Conservation (phyloP, 805 yeast species). For the Metschnikowia lochheadii region DNA sequence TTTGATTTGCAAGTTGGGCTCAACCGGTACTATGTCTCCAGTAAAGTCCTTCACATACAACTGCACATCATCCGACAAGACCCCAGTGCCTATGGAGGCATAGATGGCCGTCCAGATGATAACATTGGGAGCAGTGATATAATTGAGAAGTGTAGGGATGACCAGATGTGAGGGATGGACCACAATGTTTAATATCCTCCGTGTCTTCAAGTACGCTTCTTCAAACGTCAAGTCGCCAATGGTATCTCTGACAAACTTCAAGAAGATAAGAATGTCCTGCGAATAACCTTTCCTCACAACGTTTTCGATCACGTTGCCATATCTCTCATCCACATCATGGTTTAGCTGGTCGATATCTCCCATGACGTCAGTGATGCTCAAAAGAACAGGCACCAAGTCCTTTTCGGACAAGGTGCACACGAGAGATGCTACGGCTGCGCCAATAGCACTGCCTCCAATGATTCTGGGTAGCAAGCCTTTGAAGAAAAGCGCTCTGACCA, state of each 20-base stretch:
- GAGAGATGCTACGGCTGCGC: constrained; percentile 86
- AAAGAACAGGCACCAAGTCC: constrained; percentile 51
- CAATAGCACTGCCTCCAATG: constrained; percentile 88
- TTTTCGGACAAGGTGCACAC: constrained; percentile 70
- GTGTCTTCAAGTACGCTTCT: constrained; percentile 81
- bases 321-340: constrained; percentile 53
- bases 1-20: constrained; percentile 39
- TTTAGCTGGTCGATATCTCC: constrained; percentile 43
- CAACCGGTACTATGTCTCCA: constrained; percentile 52
- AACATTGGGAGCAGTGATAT: constrained; percentile 90
- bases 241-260: constrained; percentile 69
- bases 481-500: constrained; percentile 74
- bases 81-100: constrained; percentile 78
- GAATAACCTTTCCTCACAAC: constrained; percentile 78
- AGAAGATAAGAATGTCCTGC: constrained; percentile 75
- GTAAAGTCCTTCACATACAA: constrained; percentile 59
- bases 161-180: constrained; percentile 74
- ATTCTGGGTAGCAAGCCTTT: constrained; percentile 78
- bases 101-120: constrained; percentile 77
- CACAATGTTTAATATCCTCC: constrained; percentile 75
- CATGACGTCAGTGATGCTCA: constrained; percentile 38
- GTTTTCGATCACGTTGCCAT: constrained; percentile 69
- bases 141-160: constrained; percentile 73
- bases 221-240: constrained; percentile 88
- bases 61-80: constrained; percentile 51